A percentile compares a stretch with the other conserved stretches of the same genome.
These are phyloP conservation scores for Papiliotrema flavescens DNA, from an alignment of 1,284 basidiomycete genomes.

Conservation along the genomic window DNA sequence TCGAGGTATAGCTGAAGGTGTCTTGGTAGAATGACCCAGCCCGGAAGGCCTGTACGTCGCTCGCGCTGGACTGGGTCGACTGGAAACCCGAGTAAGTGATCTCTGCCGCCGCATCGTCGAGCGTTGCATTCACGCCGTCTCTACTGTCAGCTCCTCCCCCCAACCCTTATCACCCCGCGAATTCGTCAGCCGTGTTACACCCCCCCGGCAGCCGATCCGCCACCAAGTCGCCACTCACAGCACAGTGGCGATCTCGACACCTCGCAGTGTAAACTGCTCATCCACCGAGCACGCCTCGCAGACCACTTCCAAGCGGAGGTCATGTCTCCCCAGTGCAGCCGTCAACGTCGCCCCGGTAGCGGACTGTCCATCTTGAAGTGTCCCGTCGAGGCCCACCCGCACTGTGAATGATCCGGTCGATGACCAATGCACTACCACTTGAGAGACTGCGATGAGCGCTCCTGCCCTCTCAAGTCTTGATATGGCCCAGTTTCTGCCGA, in stretches of 20 bases:
- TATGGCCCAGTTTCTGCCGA: too few species aligned
- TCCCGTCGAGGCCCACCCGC: slow-evolving; percentile 20
- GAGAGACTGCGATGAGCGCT: slow-evolving; percentile 9
- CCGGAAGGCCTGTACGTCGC: slow-evolving; percentile 15
- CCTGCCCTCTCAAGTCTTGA: background rate
- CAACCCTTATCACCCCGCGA: background rate
- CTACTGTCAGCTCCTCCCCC: slow-evolving; percentile 3
- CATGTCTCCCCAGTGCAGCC: slow-evolving; percentile 13
- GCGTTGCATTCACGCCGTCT: slow-evolving; percentile 16
- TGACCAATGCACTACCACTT: slow-evolving; percentile 13
- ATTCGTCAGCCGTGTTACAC: background rate
- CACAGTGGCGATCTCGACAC: slow-evolving; percentile 12
- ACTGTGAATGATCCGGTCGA: slow-evolving; percentile 6
- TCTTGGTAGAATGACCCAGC: slow-evolving; percentile 20
- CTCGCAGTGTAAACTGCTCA: slow-evolving; percentile 15
- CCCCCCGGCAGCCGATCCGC: background rate
- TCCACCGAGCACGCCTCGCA: slow-evolving; percentile 6
- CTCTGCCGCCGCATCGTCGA: slow-evolving; percentile 26
- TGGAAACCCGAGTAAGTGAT: slow-evolving; percentile 28
- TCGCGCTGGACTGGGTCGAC: slow-evolving; percentile 12
- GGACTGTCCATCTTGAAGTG: slow-evolving; percentile 4
- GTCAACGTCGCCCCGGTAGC: slow-evolving; percentile 9
- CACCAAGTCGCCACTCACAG: slow-evolving; percentile 3
- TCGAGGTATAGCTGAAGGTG: slow-evolving; percentile 31
- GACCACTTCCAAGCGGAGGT: slow-evolving; percentile 17